Base-by-base conservation (phyloP, 2,329 filamentous ascomycete species). In the Teratosphaeria pseudoeucalypti region DNA sequence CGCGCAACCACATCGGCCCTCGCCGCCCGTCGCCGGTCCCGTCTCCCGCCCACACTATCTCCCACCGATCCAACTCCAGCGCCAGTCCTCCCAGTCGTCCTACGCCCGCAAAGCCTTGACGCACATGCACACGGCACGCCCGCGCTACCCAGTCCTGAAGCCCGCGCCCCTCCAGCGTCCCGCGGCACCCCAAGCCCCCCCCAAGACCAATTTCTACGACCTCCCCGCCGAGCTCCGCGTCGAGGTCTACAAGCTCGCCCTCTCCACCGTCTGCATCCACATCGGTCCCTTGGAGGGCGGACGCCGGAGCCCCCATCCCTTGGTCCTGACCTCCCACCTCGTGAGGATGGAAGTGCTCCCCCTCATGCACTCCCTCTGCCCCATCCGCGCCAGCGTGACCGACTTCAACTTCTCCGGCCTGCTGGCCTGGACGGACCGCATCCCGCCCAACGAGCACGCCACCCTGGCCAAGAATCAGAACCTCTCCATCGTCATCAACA, bases 161-260 rank as follows among this genome's bases (percentile, higher is more conserved):
- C 43, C 43, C 19, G 43, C 43, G 19, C 43, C 43, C n/a, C 43
- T 49, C 6, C 43, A 49, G 43, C 43, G 43, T 10, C 43, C 43
- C 23, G 43, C 64, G 11, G 27, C 19, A 7, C 53, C 53, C 7
- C 53, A 32, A 54, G 27, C 53, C 5, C 53, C 53, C 1, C 53
- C 53, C 27, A 54, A 37, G 9, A 32, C 27, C 27, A 55, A 19
- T 11, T 69, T 71, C 59, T 70, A 65, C 61, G 68, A 71, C 61
- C 60, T 71, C 11, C 70, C 70, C 7, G 64, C 70, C 54, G 70
- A 71, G 60, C 63, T 71, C 52, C 68, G 70, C 47, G 65, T 71
- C 16, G 67, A 70, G 54, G 66, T 71, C 57, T 71, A 71, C 65
- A 65, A 66, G 29, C 60, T 71, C 55, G 66, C 67, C 12, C 67